These are phyloP conservation scores for Camillea tinctor DNA, from an alignment of 2,329 filamentous ascomycete genomes.

Conservation along the genomic window DNA sequence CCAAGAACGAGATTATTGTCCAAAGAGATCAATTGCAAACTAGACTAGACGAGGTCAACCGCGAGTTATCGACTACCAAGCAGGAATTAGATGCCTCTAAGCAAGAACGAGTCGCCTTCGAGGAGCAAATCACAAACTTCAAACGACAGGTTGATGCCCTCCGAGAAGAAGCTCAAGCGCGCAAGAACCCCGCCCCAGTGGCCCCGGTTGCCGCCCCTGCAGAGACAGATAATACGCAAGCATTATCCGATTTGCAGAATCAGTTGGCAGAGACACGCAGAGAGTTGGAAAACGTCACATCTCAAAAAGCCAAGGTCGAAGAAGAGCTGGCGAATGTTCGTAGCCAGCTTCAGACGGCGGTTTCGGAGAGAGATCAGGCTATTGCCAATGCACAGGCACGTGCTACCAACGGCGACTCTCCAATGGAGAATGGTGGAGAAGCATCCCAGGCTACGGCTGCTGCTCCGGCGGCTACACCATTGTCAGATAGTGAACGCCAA, in stretches of 20 bases:
- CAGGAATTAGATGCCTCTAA: slow-evolving; percentile 55
- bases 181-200: slow-evolving; percentile 41
- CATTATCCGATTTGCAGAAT: slow-evolving; percentile 47
- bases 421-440: slow-evolving; percentile 30
- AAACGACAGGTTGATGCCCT: slow-evolving; percentile 35
- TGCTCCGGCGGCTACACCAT: slow-evolving; percentile 24
- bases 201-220: slow-evolving; percentile 31
- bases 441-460: slow-evolving; percentile 20
- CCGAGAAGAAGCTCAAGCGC: slow-evolving; percentile 23
- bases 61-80: slow-evolving; percentile 39
- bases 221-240: slow-evolving; percentile 45
- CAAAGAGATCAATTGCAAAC: slow-evolving; percentile 54
- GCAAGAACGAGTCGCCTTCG: slow-evolving; percentile 35
- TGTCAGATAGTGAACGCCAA: slow-evolving; percentile 59
- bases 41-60: slow-evolving; percentile 45
- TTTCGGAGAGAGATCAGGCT: slow-evolving; percentile 64
- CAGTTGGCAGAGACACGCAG: slow-evolving; percentile 50
- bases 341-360: slow-evolving; percentile 59
- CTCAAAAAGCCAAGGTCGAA: slow-evolving; percentile 69
- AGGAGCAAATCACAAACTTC: slow-evolving; percentile 45
- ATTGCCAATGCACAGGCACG: slow-evolving; percentile 39
- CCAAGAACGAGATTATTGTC: slow-evolving; percentile 40
- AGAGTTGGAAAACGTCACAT: slow-evolving; percentile 63
- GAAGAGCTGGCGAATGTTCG: slow-evolving; percentile 56
- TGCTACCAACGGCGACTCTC: slow-evolving; percentile 27